Base-by-base conservation (phyloP, 2,329 filamentous ascomycete species). In the Diaporthe amygdali region DNA sequence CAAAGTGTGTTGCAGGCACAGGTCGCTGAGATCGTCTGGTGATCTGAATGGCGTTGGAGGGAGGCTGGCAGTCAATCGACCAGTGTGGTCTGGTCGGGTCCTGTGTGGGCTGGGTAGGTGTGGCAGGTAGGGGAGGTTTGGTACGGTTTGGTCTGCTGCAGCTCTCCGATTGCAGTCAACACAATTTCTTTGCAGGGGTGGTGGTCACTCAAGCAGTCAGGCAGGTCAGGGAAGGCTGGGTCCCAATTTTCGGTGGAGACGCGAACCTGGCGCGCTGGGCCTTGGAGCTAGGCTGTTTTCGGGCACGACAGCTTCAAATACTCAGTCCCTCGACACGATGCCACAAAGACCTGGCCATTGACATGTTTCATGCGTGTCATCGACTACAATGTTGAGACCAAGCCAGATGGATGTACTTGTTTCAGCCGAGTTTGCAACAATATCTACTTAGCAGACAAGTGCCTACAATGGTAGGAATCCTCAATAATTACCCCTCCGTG, bases 251-350 rank as follows among this genome's bases (percentile, higher is more conserved):
- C 71, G 66, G 67, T 71, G 69, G 61, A 63, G 61, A 76, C 75
- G 76, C 76, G 76, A 77, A 72, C 69, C 70, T 74, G 74, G 74
- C 75, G 75, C 75, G 75, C 74, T 49, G 27, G 37, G 75, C 73
- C 76, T 51, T 59, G 39, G 70, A 70, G 55, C 78, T 79, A 78
- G 69, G 37, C 76, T 74, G 6, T 49, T 74, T 74, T 68, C 20
- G 69, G 74, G 25, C 49, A 59, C 69, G n/a, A 44, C 52, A 41
- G 20, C 27, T 52, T 51, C 17, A 68, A 49, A 41, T 63, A 70
- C 68, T 66, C 47, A 22, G 37, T 30, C 32, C 44, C 61, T 69
- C 27, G 37, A 52, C 25, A 49, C 25, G 32, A 55, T 56, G 49
- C n/a, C 27, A 47, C 15, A 27, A 34, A 63, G 59, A 63, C 22